Base-by-base conservation (phyloP, 495 filamentous ascomycete species). In the Cetradonia linearis region DNA sequence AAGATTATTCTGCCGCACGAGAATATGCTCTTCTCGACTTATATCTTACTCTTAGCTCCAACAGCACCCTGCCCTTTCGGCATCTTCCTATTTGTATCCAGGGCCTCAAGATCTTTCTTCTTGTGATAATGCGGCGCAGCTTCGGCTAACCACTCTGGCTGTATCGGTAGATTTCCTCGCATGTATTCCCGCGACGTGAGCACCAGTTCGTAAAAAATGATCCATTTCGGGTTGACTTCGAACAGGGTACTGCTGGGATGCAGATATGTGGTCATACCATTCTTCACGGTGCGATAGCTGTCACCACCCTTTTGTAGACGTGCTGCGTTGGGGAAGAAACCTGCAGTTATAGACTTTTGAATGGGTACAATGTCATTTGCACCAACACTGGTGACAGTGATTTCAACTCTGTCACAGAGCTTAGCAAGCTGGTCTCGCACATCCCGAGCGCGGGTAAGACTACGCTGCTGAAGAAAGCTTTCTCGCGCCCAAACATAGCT, bases 121-220 rank as follows among this genome's bases (percentile, higher is more conserved):
- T 95, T 96, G 69, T 96, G 87, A 68, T 88, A 96, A 75, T 98
- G 93, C 60, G 91, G 94, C 49, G 94, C 93, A 47, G 90, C 88
- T 72, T 98, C 93, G 5, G 84, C 81, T 63, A 98, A 67, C 91
- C 89, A 96, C 69, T 88, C 84, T 0, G 87, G 75, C 65, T 92
- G 82, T 23, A 96, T 76, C 2, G 91, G 92, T 77, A 96, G 86
- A 36, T 85, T 84, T 64, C 83, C 90, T 36, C 93, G 74, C 83
- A 96, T 94, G 68, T 91, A 98, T 77, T 96, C 92, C 76, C 91
- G 91, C 58, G 84, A 91, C 63, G 93, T 97, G 25, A 95, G 75
- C 37, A 96, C 92, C 62, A 96, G 69, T 73, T 98, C 94, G 65
- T 88, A 91, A 70, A 91, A 98, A 36, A 96, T 82, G 54, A 95